Conservation (phyloP, 176 grass and related monocot species). For the Ampelocalamus luodianensis region DNA sequence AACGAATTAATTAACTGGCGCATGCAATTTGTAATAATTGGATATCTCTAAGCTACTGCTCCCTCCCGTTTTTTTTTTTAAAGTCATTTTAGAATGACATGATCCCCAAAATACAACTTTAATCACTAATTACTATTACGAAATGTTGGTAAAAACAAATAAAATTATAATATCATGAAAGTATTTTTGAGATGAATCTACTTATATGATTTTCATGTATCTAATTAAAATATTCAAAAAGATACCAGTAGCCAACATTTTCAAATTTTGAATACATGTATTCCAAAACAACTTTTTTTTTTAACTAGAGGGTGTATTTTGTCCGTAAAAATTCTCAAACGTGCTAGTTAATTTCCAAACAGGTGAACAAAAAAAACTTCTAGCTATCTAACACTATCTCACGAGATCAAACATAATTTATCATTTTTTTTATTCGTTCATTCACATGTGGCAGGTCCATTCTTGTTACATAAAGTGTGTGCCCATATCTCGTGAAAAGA, state of each 20-base stretch:
- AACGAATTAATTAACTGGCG: not conserved
- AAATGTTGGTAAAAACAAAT: no score
- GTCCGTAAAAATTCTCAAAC: not conserved
- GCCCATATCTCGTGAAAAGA: not conserved
- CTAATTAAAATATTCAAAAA: no score
- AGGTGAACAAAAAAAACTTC: not conserved
- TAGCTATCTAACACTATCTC: not conserved
- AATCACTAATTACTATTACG: no score
- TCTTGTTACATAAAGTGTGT: not conserved
- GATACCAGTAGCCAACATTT: no score
- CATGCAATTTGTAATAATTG: not conserved
- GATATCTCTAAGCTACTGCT: not conserved
- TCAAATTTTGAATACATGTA: no score
- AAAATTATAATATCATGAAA: no score
- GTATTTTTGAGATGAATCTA: no score
- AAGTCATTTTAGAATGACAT: no score
- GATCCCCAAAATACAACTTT: no score
- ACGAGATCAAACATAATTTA: not conserved
- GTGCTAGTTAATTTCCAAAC: not conserved
- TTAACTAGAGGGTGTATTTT: not conserved
- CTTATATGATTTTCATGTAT: no score
- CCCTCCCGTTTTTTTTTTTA: no score
- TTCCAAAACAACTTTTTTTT: no score
- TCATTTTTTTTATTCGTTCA: not conserved
- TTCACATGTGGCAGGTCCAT: not conserved